phyloP scores from a whole-genome alignment of 1,139 yeast species.

The Blastobotrys niveus region DNA sequence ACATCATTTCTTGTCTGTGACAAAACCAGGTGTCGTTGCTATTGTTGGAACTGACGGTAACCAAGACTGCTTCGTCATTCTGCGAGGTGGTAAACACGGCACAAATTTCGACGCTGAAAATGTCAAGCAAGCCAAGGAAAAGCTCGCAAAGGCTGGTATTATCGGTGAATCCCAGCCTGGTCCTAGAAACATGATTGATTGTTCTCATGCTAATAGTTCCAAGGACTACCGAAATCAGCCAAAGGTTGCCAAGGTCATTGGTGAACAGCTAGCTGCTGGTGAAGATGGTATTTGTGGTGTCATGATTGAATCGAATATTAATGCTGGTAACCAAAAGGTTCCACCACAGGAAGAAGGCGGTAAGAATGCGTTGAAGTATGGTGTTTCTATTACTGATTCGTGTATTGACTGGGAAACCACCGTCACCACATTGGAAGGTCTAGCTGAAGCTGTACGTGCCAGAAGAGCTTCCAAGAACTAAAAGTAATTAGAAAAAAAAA shows the following conservation, averaged over 20 bases:
- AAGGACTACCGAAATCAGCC: conserved; percentile 93
- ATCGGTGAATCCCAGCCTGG: conserved; percentile 39
- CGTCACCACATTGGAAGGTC: conserved; percentile 57
- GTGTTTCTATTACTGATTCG: conserved; percentile 94
- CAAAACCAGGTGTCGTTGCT: conserved; percentile 92
- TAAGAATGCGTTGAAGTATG: conserved; percentile 70
- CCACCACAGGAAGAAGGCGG: conserved; percentile 65
- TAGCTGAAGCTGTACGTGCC: conserved; percentile 73
- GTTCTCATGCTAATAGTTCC: conserved; percentile 93
- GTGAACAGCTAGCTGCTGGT: conserved; percentile 74
- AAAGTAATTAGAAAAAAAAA: neutral
- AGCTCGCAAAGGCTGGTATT: conserved; percentile 54
- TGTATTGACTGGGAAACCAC: conserved; percentile 90
- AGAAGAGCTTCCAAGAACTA: conserved; percentile 49
- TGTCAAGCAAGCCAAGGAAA: conserved; percentile 62
- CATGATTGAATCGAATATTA: conserved; percentile 91
- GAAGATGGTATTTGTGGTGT: conserved; percentile 78
- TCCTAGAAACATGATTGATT: conserved; percentile 85
- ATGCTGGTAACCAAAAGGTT: conserved; percentile 90
- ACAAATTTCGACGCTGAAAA: conserved; percentile 80
- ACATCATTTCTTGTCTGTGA: conserved; percentile 89
- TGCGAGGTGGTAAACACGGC: conserved; percentile 92
- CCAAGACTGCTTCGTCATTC: conserved; percentile 79
- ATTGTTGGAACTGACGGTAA: conserved; percentile 95
- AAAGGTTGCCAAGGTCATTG: conserved; percentile 73